These are phyloP conservation scores for Rubia balearica DNA, from an alignment of 305 asterid genomes.

Conservation along the genomic window DNA sequence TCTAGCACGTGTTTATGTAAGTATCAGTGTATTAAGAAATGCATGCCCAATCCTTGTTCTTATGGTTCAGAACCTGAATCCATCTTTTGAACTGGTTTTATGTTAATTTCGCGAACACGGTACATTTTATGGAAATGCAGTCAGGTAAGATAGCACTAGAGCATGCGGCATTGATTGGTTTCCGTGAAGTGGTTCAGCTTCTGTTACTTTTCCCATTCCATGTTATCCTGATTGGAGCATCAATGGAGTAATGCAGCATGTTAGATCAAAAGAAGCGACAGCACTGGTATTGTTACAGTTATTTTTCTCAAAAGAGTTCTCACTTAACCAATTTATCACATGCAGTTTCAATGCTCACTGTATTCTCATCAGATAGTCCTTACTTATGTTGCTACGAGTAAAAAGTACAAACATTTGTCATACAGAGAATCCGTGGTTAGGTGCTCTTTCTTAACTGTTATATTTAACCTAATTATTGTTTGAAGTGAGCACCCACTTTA, in stretches of 20 bases:
- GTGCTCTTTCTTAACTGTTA: background rate
- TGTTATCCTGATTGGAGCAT: constrained; percentile 28
- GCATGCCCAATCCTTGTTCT: background rate
- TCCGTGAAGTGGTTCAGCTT: constrained; percentile 10
- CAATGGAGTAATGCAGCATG: constrained; percentile 17
- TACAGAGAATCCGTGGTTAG: background rate
- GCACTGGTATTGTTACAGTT: constrained; percentile 12
- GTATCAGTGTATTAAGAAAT: background rate
- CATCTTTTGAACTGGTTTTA: background rate
- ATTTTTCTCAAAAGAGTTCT: background rate
- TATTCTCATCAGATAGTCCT: background rate
- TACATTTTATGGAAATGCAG: constrained; percentile 13
- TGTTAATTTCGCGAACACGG: background rate
- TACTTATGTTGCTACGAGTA: background rate
- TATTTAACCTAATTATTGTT: background rate
- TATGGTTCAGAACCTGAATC: background rate
- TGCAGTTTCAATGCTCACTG: background rate
- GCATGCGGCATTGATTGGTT: constrained; percentile 21
- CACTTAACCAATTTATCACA: background rate
- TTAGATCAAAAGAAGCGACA: constrained; percentile 19
- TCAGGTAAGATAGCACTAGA: constrained; percentile 25
- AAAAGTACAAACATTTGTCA: background rate
- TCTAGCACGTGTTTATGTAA: too few species aligned
- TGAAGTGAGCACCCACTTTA: background rate
- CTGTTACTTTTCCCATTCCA: constrained; percentile 22